Evolutionary conservation across 192 early-diverging fungal genomes (phyloP).

Genomic region (Phlyctochytrium bullatum): DNA sequence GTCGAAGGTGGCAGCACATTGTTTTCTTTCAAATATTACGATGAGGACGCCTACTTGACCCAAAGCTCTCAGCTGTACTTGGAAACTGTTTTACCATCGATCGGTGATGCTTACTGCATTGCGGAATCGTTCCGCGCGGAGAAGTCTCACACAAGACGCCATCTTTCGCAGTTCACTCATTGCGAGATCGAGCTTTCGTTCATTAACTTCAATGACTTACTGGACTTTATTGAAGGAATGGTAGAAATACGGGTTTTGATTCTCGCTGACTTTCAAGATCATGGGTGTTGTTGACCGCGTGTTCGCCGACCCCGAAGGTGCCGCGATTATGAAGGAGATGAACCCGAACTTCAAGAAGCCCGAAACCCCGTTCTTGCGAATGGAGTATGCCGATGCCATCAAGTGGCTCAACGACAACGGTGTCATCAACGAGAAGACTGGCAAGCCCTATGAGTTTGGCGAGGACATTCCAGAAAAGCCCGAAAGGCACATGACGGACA

Average conservation of each 20-base stretch:
- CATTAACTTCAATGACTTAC: slow-evolving; percentile 87
- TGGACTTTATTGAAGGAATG: slow-evolving; percentile 87
- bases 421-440: slow-evolving; percentile 71
- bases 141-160: slow-evolving; percentile 93
- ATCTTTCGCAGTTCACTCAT: slow-evolving; percentile 93
- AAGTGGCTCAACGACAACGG: slow-evolving; percentile 86
- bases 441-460: slow-evolving; percentile 86
- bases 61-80: slow-evolving; percentile 99
- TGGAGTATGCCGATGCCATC: slow-evolving; percentile 97
- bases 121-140: slow-evolving; percentile 98
- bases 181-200: slow-evolving; percentile 96
- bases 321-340: slow-evolving; percentile 78
- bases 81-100: slow-evolving; percentile 89
- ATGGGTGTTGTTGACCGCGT: slow-evolving; percentile 68
- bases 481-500: slow-evolving; percentile 98
- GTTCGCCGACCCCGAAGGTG: slow-evolving; percentile 70
- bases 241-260: slow-evolving; percentile 46
- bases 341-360: slow-evolving; percentile 88
- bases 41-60: slow-evolving; percentile 93
- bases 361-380: slow-evolving; percentile 84
- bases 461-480: slow-evolving; percentile 99
- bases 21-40: slow-evolving; percentile 96
- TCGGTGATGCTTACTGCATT: slow-evolving; percentile 96
- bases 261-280: slow-evolving; percentile 31
- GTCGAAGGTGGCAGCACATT: slow-evolving; percentile 97